Percentiles rank a stretch among this genome's conserved stretches.
These are phyloP conservation scores for Paramecium primaurelia DNA, from an alignment of 73 alveolate species.

Conservation along the genomic window DNA sequence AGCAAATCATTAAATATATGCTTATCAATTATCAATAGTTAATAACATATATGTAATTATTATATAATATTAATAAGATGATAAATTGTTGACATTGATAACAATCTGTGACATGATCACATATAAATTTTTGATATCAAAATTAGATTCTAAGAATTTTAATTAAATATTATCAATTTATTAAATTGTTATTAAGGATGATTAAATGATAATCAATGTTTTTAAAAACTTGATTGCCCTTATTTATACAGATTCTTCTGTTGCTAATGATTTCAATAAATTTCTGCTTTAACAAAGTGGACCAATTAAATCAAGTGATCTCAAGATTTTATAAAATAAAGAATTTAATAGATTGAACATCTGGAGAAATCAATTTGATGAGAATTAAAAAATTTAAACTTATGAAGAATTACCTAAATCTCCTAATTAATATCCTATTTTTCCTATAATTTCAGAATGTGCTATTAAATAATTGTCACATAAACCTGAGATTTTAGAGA, in stretches of 20 bases:
- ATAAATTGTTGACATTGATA: background rate
- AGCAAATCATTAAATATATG: background rate
- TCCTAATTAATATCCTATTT: background rate
- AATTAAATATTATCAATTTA: background rate
- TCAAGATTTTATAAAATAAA: background rate
- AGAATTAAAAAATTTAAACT: background rate
- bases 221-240: background rate
- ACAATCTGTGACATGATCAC: background rate
- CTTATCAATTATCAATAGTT: background rate
- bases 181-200: background rate
- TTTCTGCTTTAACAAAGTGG: background rate
- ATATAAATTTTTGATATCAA: background rate
- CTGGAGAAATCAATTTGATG: conserved; percentile 24
- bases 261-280: background rate
- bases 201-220: background rate
- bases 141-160: background rate
- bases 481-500: background rate
- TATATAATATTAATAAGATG: background rate
- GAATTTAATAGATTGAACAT: background rate
- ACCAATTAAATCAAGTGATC: background rate
- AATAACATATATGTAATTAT: background rate
- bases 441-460: background rate
- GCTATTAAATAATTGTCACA: background rate
- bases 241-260: background rate
- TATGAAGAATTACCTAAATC: background rate